phyloP scores from a whole-genome alignment of 805 yeast genomes.

The Nakazawaea holstii region DNA sequence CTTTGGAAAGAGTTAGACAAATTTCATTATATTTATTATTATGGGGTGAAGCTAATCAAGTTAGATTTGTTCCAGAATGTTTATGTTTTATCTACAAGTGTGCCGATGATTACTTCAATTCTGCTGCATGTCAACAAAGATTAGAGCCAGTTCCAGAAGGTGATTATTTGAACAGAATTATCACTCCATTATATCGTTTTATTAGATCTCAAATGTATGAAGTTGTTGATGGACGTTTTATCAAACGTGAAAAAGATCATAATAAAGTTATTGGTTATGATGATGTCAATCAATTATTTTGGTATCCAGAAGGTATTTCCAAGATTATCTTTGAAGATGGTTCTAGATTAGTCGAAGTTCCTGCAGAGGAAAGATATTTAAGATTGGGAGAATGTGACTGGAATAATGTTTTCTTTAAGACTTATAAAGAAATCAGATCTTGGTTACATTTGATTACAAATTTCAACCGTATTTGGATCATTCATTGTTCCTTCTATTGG shows the following conservation, averaged over 20 bases:
- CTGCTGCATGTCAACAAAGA: conserved; percentile 89
- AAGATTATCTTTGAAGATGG: conserved; percentile 91
- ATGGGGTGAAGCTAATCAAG: conserved; percentile 93
- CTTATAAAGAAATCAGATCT: conserved; percentile 92
- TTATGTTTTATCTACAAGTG: conserved; percentile 93
- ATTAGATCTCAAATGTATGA: conserved; percentile 79
- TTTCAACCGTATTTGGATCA: conserved; percentile 97
- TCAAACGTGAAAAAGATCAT: conserved; percentile 83
- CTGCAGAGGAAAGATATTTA: conserved; percentile 82
- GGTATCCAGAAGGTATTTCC: conserved; percentile 99
- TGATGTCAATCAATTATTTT: conserved; percentile 96
- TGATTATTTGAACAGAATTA: conserved; percentile 85
- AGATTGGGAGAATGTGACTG: conserved; percentile 90
- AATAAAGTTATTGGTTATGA: conserved; percentile 85
- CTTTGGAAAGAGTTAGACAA: conserved; percentile 78
- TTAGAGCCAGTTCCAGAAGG: conserved; percentile 81
- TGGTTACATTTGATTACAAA: conserved; percentile 96
- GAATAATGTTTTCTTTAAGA: conserved; percentile 89
- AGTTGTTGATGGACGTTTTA: conserved; percentile 73
- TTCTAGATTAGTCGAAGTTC: conserved; percentile 83
- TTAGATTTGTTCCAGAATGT: conserved; percentile 87
- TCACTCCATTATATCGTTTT: conserved; percentile 84
- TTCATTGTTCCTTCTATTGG: conserved; percentile 89
- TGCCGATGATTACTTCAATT: conserved; percentile 82
- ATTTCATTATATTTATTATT: conserved; percentile 67